Evolutionary conservation across 768 basidiomycete genomes (phyloP).

Genomic region (Mrakia frigida): DNA sequence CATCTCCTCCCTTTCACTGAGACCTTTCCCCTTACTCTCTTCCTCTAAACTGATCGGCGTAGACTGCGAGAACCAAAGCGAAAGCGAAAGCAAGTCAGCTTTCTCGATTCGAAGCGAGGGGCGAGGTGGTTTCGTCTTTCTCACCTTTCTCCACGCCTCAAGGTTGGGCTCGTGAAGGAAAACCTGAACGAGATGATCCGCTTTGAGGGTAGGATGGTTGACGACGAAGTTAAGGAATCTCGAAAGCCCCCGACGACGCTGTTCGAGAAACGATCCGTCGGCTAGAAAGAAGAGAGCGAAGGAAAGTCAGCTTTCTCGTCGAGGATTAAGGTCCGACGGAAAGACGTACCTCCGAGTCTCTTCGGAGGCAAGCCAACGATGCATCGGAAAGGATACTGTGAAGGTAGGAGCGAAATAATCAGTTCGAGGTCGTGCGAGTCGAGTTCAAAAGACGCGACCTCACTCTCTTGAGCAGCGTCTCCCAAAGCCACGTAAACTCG

Average conservation of each 20-base stretch:
- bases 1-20: constrained; percentile 67
- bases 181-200: constrained; percentile 72
- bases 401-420: not conserved
- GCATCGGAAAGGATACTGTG: constrained; percentile 69
- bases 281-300: constrained; percentile 48
- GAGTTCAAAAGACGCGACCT: constrained; percentile 51
- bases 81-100: not conserved
- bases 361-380: constrained; percentile 86
- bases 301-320: constrained; percentile 21
- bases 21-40: constrained; percentile 56
- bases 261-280: constrained; percentile 85
- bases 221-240: constrained; percentile 74
- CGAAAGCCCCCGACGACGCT: constrained; percentile 71
- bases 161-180: constrained; percentile 81
- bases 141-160: constrained; percentile 72
- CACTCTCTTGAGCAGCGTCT: constrained; percentile 61
- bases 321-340: constrained; percentile 10
- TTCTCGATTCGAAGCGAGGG: not conserved
- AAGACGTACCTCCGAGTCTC: constrained; percentile 70
- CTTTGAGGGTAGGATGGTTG: constrained; percentile 89
- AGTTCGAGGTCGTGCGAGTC: not conserved
- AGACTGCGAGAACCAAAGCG: constrained; percentile 40
- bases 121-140: not conserved
- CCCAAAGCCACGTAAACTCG: constrained; percentile 87
- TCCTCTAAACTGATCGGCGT: constrained; percentile 72